Conservation (phyloP, 116 monocot genomes). For the Zostera marina region DNA sequence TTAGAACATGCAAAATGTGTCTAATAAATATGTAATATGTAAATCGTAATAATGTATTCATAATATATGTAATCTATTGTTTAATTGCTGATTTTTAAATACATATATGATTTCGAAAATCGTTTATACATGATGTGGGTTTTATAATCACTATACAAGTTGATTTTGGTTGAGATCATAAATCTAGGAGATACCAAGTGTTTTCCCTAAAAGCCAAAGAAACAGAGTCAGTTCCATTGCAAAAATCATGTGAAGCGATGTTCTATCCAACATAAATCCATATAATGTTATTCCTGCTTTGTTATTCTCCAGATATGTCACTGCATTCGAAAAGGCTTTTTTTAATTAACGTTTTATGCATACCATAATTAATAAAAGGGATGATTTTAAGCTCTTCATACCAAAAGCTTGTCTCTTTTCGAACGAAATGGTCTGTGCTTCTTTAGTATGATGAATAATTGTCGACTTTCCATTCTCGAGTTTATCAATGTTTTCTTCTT, state of each 20-base stretch:
- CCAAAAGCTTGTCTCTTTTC: slow-evolving; percentile 51
- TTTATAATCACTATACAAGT: neutral
- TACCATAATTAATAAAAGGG: too few relatives aligned
- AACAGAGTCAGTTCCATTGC: slow-evolving; percentile 34
- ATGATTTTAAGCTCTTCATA: slow-evolving; percentile 1
- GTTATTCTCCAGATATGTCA: slow-evolving; percentile 62
- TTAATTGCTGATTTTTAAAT: too few relatives aligned
- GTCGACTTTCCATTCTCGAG: too few relatives aligned
- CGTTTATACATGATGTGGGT: too few relatives aligned
- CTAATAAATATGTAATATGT: too few relatives aligned
- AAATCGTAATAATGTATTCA: too few relatives aligned
- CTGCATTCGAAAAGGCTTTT: slow-evolving; percentile 15
- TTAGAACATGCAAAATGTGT: too few relatives aligned
- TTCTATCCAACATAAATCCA: slow-evolving; percentile 39
- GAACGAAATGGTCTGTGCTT: slow-evolving; percentile 17
- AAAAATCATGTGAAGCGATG: slow-evolving; percentile 40
- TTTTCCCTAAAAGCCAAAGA: slow-evolving; percentile 44
- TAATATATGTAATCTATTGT: too few relatives aligned
- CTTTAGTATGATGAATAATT: too few relatives aligned
- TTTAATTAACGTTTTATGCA: too few relatives aligned
- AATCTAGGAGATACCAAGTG: slow-evolving; percentile 27
- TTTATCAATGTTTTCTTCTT: too few relatives aligned
- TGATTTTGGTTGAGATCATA: neutral
- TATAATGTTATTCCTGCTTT: slow-evolving; percentile 38
- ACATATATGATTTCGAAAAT: too few relatives aligned